Base-by-base conservation (phyloP, 2,329 filamentous ascomycete genomes). In the Scytalidium lignicola region DNA sequence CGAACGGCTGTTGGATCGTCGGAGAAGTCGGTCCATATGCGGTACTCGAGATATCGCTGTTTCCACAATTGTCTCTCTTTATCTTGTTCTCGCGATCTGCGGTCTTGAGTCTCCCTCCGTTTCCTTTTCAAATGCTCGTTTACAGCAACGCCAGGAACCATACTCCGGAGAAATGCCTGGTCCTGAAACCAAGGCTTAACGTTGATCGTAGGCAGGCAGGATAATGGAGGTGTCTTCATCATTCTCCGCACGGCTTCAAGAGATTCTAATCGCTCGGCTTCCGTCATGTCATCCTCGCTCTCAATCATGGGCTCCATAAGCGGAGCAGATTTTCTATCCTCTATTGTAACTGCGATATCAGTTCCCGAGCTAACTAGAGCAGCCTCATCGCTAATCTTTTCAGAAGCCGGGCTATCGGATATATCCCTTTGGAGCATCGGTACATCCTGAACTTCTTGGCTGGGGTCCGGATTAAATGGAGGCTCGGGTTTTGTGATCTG, bases 191-290 rank as follows among this genome's bases (percentile, higher is more conserved):
- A 63, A 44, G 47, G 51, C 7, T 51, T 57, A 9, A 43, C 49
- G 21, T 52, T 47, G 39, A 58, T 54, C 4, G 51, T 58, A 15
- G 59, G 62, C 10, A 65, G 46, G 40, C 50, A 57, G 12, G 52
- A 55, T 13, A 59, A 44, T 3, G 62, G 53, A 1, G 63, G 63
- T 2, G 63, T 66, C 40, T 56, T 58, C 57, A 64, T 65, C n/a
- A 51, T 53, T 19, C 54, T 57, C 12, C 60, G 54, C 5, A 64
- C 62, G 18, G 53, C 49, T 44, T 57, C 59, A 19, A 60, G 50
- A 17, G 51, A 49, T 28, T 58, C 55, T 15, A 51, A 40, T 41
- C 52, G 53, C 46, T 60, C 59, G 32, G 49, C 47, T 47, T 55
- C 55, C n/a, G 48, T 54, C 43, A 52, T 20, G 13, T 59, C 55